Evolutionary conservation across 2,329 filamentous ascomycete species (phyloP), one percentile per base, ranked within the genome.

Genomic region (Venturia aucupariae): DNA sequence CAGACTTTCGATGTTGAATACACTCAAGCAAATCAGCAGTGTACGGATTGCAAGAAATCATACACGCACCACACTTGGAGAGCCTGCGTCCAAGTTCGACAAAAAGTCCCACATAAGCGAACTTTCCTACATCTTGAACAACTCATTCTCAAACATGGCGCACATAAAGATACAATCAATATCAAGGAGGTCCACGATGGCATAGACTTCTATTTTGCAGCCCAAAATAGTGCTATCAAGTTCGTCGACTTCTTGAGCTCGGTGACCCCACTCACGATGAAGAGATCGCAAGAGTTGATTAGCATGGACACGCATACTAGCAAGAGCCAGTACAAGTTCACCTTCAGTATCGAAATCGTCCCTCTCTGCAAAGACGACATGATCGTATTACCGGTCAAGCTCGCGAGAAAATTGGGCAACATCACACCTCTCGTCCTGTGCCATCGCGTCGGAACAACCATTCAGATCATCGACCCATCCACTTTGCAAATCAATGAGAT

Each of bases 301-400:
- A 96, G 92, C 4, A 87, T 91, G 79, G 93, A 99, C 75, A 85
- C 88, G 15, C 94, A 99, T 77, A 97, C 92, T 0, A 90, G 89
- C 19, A 89, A 87, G 66, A 94, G 90, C 76, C 92, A 88, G 41
- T 97, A 93, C 84, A 99, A 99, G 75, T 97, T 97, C 78, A 88
- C 90, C 57, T 97, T 86, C 77, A 95, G 92, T 0, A 86, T 89
- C 63, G 90, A 97, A 73, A 77, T 99, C 60, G 88, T 97, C 32
- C 94, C 94, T 0, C 92, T 99, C 61, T 97, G 94, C 81, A 96
- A 97, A 76, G 94, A 99, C 71, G 94, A 99, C 73, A 81, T 99
- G 35, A 90, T 99, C n/a, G 92, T 90, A 1, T 80, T 99, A 42
- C 94, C 94, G 0, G 86, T 96, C 67, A 92, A 91, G 69, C 80